Evolutionary conservation across 257 asterid species (phyloP), one percentile per base, ranked within the genome.

Genomic region (Buddleja alternifolia): DNA sequence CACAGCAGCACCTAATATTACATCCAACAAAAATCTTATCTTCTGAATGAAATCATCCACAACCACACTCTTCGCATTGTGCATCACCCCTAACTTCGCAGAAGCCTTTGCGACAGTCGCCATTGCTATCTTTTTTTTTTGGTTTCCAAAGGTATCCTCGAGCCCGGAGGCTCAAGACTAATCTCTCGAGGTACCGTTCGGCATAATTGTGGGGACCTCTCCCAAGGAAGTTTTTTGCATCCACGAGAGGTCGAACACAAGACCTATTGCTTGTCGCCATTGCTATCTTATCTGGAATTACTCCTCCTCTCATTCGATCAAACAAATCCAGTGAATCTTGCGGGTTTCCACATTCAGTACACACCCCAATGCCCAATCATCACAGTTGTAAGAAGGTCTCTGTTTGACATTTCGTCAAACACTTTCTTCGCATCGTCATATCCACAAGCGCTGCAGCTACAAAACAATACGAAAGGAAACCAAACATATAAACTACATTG

Each of bases 321-420:
- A 83, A 86, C 83, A 83, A 74, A 40, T 5, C 41, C 61, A 83
- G 58, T 15, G 83, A 88, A 69, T 75, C 80, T n/a, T 65, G 63
- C 3, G 86, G 77, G 20, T 66, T 75, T 63, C 87, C 87, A 52
- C 83, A 77, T 51, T 86, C 88, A 32, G 87, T 73, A 65, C 34
- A 80, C n/a, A 83, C 93, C n/a, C n/a, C n/a, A n/a, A n/a, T n/a
- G n/a, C 58, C 93, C 86, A 37, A 82, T 84, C 93, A 86, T 86
- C 54, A 81, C 86, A 1, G 89, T 86, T 87, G 60, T 70, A 50
- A 83, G 81, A 4, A 86, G 76, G 39, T 81, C 89, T 59, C 84
- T 79, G 34, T 61, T 74, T 8, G 52, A 81, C 88, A 86, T 83
- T 80, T 60, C 69, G 66, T 81, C 89, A 16, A 83, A 81, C 82